Base-by-base conservation (phyloP, 2,329 filamentous ascomycete species). In the Pestalotiopsis sp. region DNA sequence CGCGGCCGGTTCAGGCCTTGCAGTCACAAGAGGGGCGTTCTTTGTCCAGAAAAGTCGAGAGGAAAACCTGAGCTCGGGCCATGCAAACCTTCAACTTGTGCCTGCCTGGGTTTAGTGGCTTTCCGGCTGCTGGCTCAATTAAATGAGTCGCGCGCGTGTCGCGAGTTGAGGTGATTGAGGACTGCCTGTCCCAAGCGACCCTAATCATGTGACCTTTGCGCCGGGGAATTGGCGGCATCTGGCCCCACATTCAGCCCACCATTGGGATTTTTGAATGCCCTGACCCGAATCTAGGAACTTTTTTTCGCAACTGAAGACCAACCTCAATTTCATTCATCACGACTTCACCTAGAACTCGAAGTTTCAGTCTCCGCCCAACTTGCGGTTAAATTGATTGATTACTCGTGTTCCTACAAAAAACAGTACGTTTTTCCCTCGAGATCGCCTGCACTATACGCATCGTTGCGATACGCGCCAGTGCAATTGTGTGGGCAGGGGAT, bases 381-480 rank as follows among this genome's bases (percentile, higher is more conserved):
- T 83, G 93, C 94, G 95, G 95, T 98, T 97, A 97, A 98, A 97
- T 92, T 91, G 95, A 98, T 98, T 98, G 95, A 94, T 86, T 87
- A 92, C 92, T 95, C 93, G 88, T 92, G 92, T 95, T 94, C 90
- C 83, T 76, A 71, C 52, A 72, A 72, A 20, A 59, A n/a, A 59
- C 20, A 60, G 64, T 60, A 66, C 36, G 52, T 58, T 31, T 4
- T 45, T 9, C 1, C 38, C 23, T 17, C 3, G 13, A 2, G 13
- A 36, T n/a, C 31, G 17, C 62, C 39, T 49, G 45, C 20, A 64
- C 60, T 66, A 45, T 68, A 62, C 36, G 31, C 31, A 12, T 13
- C 11, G 23, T 59, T 23, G 23, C n/a, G 14, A 36, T 14, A 25
- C 14, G 14, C 17, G 41, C 41, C 14, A 25, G 64, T 45, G 64